Percentiles rank a stretch among this genome's conserved stretches.
These are phyloP conservation scores for Podospora australis DNA, from an alignment of 495 filamentous ascomycete species.

Conservation along the genomic window DNA sequence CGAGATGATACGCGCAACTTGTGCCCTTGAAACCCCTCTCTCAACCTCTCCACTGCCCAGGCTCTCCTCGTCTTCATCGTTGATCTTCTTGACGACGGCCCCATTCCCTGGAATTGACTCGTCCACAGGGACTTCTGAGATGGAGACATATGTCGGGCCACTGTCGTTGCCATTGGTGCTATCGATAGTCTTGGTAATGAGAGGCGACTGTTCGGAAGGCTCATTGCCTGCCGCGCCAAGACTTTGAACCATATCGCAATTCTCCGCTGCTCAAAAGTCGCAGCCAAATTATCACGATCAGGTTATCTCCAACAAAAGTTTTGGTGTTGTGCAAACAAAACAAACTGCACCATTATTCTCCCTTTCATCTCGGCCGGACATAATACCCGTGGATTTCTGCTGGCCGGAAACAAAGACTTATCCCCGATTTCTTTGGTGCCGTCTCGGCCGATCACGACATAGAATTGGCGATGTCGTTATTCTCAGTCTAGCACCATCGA, in stretches of 20 bases:
- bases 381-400: neutral
- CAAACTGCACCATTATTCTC: neutral
- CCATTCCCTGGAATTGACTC: neutral
- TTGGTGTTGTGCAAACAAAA: neutral
- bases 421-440: constrained; percentile 1
- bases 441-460: constrained; percentile 19
- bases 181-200: constrained; percentile 2
- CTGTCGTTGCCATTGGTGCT: no score
- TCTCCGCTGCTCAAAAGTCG: neutral
- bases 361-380: neutral
- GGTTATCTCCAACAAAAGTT: neutral
- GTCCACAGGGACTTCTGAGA: constrained; percentile 1
- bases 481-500: neutral
- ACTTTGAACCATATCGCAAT: constrained; percentile 5
- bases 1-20: constrained; percentile 19
- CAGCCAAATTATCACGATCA: neutral
- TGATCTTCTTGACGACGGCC: neutral
- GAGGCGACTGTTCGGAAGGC: constrained; percentile 11
- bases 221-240: neutral
- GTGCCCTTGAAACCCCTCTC: neutral
- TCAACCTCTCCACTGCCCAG: constrained; percentile 3
- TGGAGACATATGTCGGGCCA: no score
- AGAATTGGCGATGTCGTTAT: constrained; percentile 16
- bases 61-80: constrained; percentile 16
- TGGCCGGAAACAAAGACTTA: constrained; percentile 1